These are phyloP conservation scores for Pseudogymnoascus sp. DNA, from an alignment of 2,329 filamentous ascomycete species.

Conservation along the genomic window DNA sequence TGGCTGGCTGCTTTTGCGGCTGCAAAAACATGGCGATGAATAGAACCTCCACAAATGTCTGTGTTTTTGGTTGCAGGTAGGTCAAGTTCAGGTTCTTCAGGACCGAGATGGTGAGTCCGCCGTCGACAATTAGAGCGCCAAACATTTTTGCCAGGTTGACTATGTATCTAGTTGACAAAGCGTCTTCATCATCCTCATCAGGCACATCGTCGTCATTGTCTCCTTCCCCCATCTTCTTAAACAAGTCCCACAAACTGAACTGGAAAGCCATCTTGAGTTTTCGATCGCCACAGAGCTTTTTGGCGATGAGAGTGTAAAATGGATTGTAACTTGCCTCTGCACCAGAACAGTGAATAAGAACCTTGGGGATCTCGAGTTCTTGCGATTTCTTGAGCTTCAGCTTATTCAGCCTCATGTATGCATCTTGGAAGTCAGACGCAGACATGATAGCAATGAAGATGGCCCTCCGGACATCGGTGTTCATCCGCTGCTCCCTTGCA, in stretches of 20 bases:
- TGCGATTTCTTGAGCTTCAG: constrained; percentile 80
- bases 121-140: constrained; percentile 52
- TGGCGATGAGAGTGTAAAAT: constrained; percentile 83
- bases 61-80: constrained; percentile 67
- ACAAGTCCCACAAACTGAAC: constrained; percentile 77
- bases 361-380: constrained; percentile 76
- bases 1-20: constrained; percentile 44
- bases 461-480: constrained; percentile 39
- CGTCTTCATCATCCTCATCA: constrained; percentile 46
- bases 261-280: constrained; percentile 78
- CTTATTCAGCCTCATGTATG: constrained; percentile 69
- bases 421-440: constrained; percentile 75
- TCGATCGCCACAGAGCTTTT: constrained; percentile 65
- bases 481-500: constrained; percentile 30
- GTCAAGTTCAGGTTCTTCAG: constrained; percentile 69
- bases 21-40: constrained; percentile 68
- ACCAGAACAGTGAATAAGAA: constrained; percentile 79
- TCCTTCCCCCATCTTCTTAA: constrained; percentile 76
- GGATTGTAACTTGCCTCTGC: constrained; percentile 81
- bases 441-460: constrained; percentile 91
- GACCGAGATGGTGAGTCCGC: constrained; percentile 48
- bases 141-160: constrained; percentile 63
- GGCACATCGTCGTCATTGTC: constrained; percentile 52
- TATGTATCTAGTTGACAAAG: constrained; percentile 46
- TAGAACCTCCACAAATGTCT: constrained; percentile 70